Conservation (phyloP, 345 rosid genomes). For the Melaleuca alternifolia region DNA sequence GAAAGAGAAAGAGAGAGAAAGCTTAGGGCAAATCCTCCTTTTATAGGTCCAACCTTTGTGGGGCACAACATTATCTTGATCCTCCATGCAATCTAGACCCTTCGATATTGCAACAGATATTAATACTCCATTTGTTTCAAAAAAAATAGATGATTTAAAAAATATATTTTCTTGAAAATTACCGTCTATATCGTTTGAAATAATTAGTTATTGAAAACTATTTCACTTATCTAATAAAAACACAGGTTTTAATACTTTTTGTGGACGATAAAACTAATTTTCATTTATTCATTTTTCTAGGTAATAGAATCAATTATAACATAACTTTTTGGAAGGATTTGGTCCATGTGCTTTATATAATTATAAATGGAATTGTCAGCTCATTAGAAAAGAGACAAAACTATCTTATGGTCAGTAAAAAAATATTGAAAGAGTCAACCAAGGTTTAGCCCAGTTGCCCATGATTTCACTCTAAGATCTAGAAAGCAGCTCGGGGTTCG, state of each 20-base stretch:
- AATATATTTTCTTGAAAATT: no score
- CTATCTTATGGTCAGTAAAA: not conserved
- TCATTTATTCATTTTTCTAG: no score
- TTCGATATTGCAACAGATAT: not conserved
- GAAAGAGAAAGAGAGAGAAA: not conserved
- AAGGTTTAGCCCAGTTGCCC: not conserved
- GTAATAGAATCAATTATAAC: no score
- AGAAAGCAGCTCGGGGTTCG: not conserved
- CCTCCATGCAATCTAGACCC: no score
- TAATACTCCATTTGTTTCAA: no score
- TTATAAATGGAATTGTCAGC: not conserved
- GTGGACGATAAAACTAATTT: no score
- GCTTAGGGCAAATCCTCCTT: not conserved
- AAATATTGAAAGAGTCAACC: not conserved
- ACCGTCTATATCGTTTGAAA: no score
- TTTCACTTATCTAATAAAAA: no score
- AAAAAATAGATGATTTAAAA: no score
- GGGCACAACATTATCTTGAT: no score
- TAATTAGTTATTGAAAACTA: no score
- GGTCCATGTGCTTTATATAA: not conserved
- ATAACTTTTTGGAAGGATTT: not conserved
- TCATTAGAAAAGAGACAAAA: not conserved
- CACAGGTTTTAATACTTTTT: no score
- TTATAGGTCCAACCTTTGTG: not conserved
- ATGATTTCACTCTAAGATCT: not conserved